Conservation (phyloP, 441 rosid genomes). For the Isatis lusitanica region DNA sequence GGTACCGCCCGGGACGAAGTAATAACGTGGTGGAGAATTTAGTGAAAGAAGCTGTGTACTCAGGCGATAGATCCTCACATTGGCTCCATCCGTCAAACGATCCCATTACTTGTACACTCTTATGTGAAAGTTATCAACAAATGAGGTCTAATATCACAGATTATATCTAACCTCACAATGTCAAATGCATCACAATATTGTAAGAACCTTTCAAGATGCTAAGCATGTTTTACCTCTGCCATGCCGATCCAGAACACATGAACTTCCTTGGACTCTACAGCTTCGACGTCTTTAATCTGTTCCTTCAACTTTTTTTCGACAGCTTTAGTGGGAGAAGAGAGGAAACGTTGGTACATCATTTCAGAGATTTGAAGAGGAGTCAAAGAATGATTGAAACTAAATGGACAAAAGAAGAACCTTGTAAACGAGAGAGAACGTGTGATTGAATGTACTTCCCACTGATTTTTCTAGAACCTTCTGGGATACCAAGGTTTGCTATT, state of each 20-base stretch:
- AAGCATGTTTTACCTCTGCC: conserved; percentile 64
- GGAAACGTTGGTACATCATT: no score
- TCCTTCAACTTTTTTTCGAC: conserved; percentile 56
- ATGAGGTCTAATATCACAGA: background rate
- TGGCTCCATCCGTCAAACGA: conserved; percentile 86
- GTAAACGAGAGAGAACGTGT: conserved; percentile 69
- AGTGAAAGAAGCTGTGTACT: conserved; percentile 67
- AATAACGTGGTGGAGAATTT: conserved; percentile 60
- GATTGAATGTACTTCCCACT: conserved; percentile 86
- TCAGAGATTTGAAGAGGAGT: no score
- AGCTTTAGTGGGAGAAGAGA: conserved; percentile 39
- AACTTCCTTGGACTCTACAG: conserved; percentile 65
- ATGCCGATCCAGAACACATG: conserved; percentile 73
- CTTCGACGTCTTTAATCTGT: conserved; percentile 67
- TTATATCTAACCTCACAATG: background rate
- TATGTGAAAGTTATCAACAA: conserved; percentile 7
- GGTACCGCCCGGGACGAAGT: conserved; percentile 86
- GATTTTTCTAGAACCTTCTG: conserved; percentile 75
- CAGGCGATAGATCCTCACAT: conserved; percentile 79
- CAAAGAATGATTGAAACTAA: no score
- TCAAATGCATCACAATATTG: background rate
- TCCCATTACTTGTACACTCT: conserved; percentile 93
- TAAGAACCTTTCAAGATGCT: background rate
- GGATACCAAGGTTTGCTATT: conserved; percentile 61
- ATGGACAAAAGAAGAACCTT: conserved; percentile 45